Evolutionary conservation across 495 filamentous ascomycete genomes (phyloP).

Genomic region (Penicillium parvum): DNA sequence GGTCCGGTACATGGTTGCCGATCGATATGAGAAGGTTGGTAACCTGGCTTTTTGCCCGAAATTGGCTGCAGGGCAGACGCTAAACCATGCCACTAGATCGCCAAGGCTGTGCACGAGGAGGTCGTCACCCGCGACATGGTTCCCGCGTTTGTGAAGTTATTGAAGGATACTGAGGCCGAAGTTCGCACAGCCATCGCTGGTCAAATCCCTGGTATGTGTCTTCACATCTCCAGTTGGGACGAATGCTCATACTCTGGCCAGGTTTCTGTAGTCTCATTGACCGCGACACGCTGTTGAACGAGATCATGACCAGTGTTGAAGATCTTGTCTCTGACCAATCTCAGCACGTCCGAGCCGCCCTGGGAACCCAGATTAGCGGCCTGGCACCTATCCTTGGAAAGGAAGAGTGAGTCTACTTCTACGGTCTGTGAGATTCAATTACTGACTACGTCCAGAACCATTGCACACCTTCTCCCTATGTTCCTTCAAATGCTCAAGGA

Average conservation of each 20-base stretch:
- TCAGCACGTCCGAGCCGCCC: slow-evolving; percentile 91
- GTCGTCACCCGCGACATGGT: slow-evolving; percentile 91
- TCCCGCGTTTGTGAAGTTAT: slow-evolving; percentile 91
- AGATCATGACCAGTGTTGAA: slow-evolving; percentile 95
- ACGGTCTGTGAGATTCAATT: neutral
- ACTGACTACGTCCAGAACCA: slow-evolving; percentile 57
- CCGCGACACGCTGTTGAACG: slow-evolving; percentile 80
- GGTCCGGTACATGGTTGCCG: slow-evolving; percentile 98
- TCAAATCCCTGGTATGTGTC: slow-evolving; percentile 77
- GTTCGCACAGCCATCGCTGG: slow-evolving; percentile 95
- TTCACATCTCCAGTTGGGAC: slow-evolving; percentile 1
- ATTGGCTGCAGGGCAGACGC: slow-evolving; percentile 7
- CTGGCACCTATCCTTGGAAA: slow-evolving; percentile 96
- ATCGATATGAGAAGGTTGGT: slow-evolving; percentile 90
- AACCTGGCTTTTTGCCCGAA: neutral
- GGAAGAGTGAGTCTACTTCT: slow-evolving; percentile 72
- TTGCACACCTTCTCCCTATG: slow-evolving; percentile 95
- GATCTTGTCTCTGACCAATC: slow-evolving; percentile 93
- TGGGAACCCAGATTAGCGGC: slow-evolving; percentile 95
- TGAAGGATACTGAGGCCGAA: slow-evolving; percentile 97
- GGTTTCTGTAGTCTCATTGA: slow-evolving; percentile 91
- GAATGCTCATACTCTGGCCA: slow-evolving; percentile 29
- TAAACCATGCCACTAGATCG: slow-evolving; percentile 59
- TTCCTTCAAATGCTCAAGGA: slow-evolving; percentile 99
- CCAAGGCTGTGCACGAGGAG: slow-evolving; percentile 97